Evolutionary conservation across 176 grass and related monocot genomes (phyloP).

Genomic region (Phragmites australis): DNA sequence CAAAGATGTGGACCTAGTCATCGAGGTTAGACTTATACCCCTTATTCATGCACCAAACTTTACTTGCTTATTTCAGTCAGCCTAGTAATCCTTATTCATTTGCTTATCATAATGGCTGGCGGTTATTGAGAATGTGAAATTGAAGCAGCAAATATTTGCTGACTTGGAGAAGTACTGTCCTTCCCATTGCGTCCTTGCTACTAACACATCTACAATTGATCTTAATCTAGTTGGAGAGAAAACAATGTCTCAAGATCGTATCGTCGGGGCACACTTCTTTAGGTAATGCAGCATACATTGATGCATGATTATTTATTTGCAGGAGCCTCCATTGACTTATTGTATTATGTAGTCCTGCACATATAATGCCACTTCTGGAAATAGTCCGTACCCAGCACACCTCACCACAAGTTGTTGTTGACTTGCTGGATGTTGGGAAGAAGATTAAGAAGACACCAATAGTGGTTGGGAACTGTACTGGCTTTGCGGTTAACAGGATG

Average conservation of each 20-base stretch:
- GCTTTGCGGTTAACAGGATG: slow-evolving; percentile 95
- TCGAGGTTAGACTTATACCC: slow-evolving; percentile 64
- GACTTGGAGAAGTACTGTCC: slow-evolving; percentile 86
- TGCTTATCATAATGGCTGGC: slow-evolving; percentile 52
- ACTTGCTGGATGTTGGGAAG: slow-evolving; percentile 83
- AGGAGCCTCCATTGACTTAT: slow-evolving; percentile 5
- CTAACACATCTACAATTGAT: slow-evolving; percentile 97
- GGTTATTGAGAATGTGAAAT: slow-evolving; percentile 78
- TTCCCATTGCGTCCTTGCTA: slow-evolving; percentile 79
- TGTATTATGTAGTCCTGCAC: slow-evolving; percentile 68
- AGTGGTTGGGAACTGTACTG: slow-evolving; percentile 84
- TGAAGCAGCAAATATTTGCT: slow-evolving; percentile 91
- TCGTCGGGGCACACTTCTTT: slow-evolving; percentile 94
- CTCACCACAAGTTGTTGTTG: slow-evolving; percentile 80
- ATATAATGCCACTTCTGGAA: slow-evolving; percentile 93
- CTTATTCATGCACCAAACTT: background rate
- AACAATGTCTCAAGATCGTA: slow-evolving; percentile 75
- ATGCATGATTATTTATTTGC: slow-evolving; percentile 7
- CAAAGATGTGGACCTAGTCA: slow-evolving; percentile 82
- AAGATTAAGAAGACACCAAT: slow-evolving; percentile 92
- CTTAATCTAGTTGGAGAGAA: slow-evolving; percentile 88
- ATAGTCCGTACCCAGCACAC: slow-evolving; percentile 77
- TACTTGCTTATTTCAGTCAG: background rate
- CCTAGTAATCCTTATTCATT: slow-evolving; percentile 7
- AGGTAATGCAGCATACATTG: slow-evolving; percentile 53